Evolutionary conservation across 305 asterid species (phyloP), one percentile per base, ranked within the genome.

Genomic region (Solanum hybrid): DNA sequence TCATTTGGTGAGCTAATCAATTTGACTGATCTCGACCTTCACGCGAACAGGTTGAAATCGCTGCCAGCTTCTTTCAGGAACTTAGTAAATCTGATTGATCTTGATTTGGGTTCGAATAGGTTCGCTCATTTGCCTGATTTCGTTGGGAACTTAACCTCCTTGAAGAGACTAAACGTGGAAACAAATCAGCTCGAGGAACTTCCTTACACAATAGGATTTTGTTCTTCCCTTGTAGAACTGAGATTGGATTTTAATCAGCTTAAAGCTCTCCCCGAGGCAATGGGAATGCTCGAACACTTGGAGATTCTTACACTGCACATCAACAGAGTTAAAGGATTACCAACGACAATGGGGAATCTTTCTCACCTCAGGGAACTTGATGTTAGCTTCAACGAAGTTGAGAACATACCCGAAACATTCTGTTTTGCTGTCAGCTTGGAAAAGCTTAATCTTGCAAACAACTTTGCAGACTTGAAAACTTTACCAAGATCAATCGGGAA

Each of bases 301-400:
- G 97, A 95, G 94, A 92, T 96, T 91, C 98, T 97, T 78, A 92
- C 96, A 29, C 77, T 96, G 91, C 99, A 93, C 88, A 95, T 94
- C 32, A 97, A 97, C 90, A 89, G 95, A 88, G 90, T 97, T 22
- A 93, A 84, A 84, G 88, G 92, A 60, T 90, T 97, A 90, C 99
- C 98, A 10, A 88, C 94, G 20, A 94, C 96, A 5, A 92, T 94
- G 92, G 97, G 95, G 6, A 92, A 92, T 90, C 97, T 96, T 22
- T 90, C 90, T n/a, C 75, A 11, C 10, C 91, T 97, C 88, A 93
- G 89, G 89, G 98, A 96, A 92, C 95, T 97, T 38, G 96, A 96
- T 89, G 95, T 92, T 80, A 94, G 98, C 93, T 97, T 97, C 90
- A 97, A 97, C 84, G 98, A 97, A 90, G 95, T 96, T 24, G 96